A percentile compares a stretch with the other conserved stretches of the same genome.
phyloP scores from a whole-genome alignment of 2,329 filamentous ascomycete species.

The Aspergillus terreus region DNA sequence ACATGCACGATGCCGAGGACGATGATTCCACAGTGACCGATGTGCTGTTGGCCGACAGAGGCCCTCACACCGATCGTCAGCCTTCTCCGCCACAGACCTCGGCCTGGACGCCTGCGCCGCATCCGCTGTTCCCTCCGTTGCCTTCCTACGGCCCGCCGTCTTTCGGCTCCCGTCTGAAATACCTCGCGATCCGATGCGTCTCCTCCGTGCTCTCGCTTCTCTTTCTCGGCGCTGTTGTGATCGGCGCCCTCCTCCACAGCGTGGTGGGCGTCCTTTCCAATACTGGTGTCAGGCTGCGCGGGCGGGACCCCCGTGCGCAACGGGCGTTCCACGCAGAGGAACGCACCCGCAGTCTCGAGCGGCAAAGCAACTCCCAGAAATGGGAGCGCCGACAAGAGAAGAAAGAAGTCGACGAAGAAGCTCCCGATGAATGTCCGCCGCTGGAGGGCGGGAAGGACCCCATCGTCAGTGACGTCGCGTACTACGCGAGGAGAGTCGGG shows the following conservation, averaged over 20 bases:
- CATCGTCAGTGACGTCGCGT: slow-evolving; percentile 71
- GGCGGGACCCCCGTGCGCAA: slow-evolving; percentile 56
- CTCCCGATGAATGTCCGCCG: slow-evolving; percentile 58
- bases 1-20: slow-evolving; percentile 3
- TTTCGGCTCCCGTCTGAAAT: slow-evolving; percentile 61
- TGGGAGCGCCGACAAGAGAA: slow-evolving; percentile 54
- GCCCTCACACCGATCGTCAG: neutral
- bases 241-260: slow-evolving; percentile 68
- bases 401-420: slow-evolving; percentile 38
- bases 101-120: neutral
- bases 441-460: slow-evolving; percentile 78
- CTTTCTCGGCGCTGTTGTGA: slow-evolving; percentile 72
- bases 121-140: slow-evolving; percentile 71
- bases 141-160: slow-evolving; percentile 78
- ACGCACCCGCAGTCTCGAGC: slow-evolving; percentile 51
- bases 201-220: slow-evolving; percentile 73
- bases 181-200: slow-evolving; percentile 59
- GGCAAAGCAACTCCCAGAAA: slow-evolving; percentile 56
- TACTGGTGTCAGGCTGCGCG: slow-evolving; percentile 52
- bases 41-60: slow-evolving; percentile 5
- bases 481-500: slow-evolving; percentile 84
- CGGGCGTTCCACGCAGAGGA: slow-evolving; percentile 76
- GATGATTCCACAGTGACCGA: slow-evolving; percentile 11
- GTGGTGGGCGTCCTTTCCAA: slow-evolving; percentile 52
- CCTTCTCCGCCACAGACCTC: neutral